Conservation (phyloP, 2,329 filamentous ascomycete genomes). For the Apiospora phragmitis region DNA sequence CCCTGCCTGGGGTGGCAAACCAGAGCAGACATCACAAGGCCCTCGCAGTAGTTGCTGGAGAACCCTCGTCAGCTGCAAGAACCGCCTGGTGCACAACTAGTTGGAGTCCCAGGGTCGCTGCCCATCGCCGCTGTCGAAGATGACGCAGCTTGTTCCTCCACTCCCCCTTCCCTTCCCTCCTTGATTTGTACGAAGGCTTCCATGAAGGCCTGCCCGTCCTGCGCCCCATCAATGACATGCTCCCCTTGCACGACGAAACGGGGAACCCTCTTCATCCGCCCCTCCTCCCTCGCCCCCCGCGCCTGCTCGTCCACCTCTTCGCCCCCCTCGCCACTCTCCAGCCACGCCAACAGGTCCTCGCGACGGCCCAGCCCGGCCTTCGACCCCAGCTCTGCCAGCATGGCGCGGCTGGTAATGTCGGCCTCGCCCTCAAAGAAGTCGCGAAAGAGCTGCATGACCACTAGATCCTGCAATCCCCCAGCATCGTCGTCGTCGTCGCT, state of each 20-base stretch:
- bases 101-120: background rate
- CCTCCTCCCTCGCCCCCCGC: conserved; percentile 50
- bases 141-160: background rate
- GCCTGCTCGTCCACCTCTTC: conserved; percentile 49
- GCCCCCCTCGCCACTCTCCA: conserved; percentile 45
- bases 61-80: background rate
- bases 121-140: background rate
- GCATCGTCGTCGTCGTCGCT: background rate
- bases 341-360: conserved; percentile 40
- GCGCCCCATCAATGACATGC: conserved; percentile 64
- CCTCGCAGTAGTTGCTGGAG: background rate
- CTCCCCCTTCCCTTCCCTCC: background rate
- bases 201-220: conserved; percentile 63
- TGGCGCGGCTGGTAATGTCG: conserved; percentile 55
- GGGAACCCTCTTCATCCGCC: conserved; percentile 49
- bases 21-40: background rate
- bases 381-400: conserved; percentile 46
- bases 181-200: conserved; percentile 52
- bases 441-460: conserved; percentile 60
- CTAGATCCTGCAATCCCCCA: conserved; percentile 53
- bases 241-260: conserved; percentile 66
- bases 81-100: background rate
- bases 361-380: conserved; percentile 49
- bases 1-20: background rate
- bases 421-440: conserved; percentile 59